phyloP scores from a whole-genome alignment of 352 stramenopile genomes.

The Phytophthora tubulina region DNA sequence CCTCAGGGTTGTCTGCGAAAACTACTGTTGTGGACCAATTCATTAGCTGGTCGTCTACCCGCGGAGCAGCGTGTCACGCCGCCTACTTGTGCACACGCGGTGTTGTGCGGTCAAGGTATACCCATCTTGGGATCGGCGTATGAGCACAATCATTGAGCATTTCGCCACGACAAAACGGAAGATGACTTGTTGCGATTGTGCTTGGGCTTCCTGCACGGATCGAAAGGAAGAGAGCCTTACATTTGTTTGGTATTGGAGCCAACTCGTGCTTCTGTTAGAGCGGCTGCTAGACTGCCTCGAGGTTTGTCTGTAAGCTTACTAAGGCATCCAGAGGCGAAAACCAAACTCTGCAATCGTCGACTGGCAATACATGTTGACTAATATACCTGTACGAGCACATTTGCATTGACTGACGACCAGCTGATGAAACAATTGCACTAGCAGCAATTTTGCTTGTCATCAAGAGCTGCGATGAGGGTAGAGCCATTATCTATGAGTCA shows the following conservation, averaged over 20 bases:
- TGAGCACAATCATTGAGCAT: not conserved
- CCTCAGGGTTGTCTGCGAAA: not conserved
- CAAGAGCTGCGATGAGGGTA: no score
- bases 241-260: constrained; percentile 6
- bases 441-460: not conserved
- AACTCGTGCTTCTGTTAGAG: constrained; percentile 9
- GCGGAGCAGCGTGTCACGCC: not conserved
- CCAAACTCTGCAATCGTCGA: not conserved
- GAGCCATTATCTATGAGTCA: no score
- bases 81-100: not conserved
- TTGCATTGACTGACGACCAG: not conserved
- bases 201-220: not conserved
- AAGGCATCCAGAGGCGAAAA: not conserved
- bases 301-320: not conserved
- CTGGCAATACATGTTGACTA: not conserved
- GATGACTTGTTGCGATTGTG: not conserved
- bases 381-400: not conserved
- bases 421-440: constrained; percentile 8
- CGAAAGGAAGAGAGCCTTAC: constrained; percentile 18
- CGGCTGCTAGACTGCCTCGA: constrained; percentile 1
- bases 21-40: not conserved
- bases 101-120: not conserved
- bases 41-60: not conserved
- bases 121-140: constrained; percentile 1
- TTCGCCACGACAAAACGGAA: not conserved